Conservation (phyloP, 2,329 filamentous ascomycete genomes). For the Rasamsonia emersonii region DNA sequence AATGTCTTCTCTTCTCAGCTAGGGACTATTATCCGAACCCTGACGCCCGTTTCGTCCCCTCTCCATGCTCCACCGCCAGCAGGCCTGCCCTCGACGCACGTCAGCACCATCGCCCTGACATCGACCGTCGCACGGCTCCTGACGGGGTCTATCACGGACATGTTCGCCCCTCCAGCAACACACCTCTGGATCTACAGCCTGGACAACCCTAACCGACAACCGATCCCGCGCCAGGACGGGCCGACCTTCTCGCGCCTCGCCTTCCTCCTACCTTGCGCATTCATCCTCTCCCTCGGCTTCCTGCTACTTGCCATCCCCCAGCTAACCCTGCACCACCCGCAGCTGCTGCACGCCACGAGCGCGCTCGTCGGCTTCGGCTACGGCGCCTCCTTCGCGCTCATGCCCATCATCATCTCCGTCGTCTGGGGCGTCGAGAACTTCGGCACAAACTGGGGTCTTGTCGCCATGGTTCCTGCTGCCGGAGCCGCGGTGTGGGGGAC, state of each 20-base stretch:
- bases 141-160: constrained; percentile 79
- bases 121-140: constrained; percentile 86
- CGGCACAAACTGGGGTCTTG: constrained; percentile 93
- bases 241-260: constrained; percentile 66
- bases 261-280: constrained; percentile 68
- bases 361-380: constrained; percentile 83
- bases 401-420: constrained; percentile 87
- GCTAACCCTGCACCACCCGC: constrained; percentile 67
- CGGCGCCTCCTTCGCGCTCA: constrained; percentile 80
- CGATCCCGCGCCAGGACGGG: constrained; percentile 23
- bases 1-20: constrained; percentile 40
- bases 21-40: constrained; percentile 82
- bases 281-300: constrained; percentile 67
- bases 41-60: constrained; percentile 57
- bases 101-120: constrained; percentile 83
- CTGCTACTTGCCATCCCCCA: constrained; percentile 69
- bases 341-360: constrained; percentile 79
- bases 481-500: constrained; percentile 86
- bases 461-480: constrained; percentile 81
- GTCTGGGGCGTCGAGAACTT: constrained; percentile 99
- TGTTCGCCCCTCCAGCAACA: constrained; percentile 63
- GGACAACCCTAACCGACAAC: constrained; percentile 23
- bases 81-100: constrained; percentile 68
- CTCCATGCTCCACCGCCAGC: constrained; percentile 40
- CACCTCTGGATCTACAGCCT: constrained; percentile 48